Base-by-base conservation (phyloP, 1,284 basidiomycete species). In the Irpex lacteus region DNA sequence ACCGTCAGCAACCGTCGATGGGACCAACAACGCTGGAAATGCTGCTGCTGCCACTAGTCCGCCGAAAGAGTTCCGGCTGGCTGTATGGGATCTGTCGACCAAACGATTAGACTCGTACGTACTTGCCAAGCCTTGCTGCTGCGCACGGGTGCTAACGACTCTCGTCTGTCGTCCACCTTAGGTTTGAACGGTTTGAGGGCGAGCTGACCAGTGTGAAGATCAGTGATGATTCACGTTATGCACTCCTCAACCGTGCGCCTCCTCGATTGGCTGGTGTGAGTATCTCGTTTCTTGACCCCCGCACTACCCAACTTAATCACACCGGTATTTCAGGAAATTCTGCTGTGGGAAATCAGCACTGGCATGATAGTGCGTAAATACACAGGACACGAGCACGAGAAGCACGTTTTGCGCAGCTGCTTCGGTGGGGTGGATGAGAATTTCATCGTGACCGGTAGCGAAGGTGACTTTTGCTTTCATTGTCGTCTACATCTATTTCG, bases 361-460 rank as follows among this genome's bases (percentile, higher is more conserved):
- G 84, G 86, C 57, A 84, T 85, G 61, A 79, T 95, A 67, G 82
- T 90, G 34, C 88, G 91, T 68, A 92, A 89, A 75, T 97, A 90
- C 73, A 86, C 86, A 1, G 96, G 93, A 26, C 92, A 96, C 71
- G 84, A 84, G 44, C 94, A 96, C 76, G 85, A 85, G 3, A 82
- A 85, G 49, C 92, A 94, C 76, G 88, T 98, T 66, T 93, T 99
- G 66, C 86, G 94, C 64, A 94, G 92, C 74, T 96, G 94, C 72
- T 98, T 98, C 76, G 98, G 96, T 32, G 96, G 96, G n/a, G 81
- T 90, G 37, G 90, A 94, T 71, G 90, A 91, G 66, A 93, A 91
- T 72, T 97, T 98, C 73, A 85, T 99, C 58, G 84, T 96, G 63
- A 96, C 93, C 71, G 98, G 98, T 34, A 96, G 94, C 74, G 96